Conservation (phyloP, 257 asterid species). For the Solanum piurae region DNA sequence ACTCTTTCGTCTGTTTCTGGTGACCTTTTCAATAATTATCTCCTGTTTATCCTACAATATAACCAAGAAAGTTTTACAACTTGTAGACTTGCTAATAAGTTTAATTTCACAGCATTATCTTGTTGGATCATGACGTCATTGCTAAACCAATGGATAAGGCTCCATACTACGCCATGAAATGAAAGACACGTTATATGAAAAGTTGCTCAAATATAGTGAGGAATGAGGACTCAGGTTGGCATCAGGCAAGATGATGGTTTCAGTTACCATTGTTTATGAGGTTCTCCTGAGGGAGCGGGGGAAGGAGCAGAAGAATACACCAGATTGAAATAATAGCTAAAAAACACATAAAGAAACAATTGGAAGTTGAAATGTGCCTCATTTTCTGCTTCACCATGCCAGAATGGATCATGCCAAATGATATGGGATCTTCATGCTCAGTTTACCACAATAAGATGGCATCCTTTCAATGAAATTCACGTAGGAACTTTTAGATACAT, state of each 20-base stretch:
- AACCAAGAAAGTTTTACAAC: not conserved
- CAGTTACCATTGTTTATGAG: not conserved
- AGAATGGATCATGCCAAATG: not conserved
- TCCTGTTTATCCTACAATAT: slow-evolving; percentile 76
- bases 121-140: not conserved
- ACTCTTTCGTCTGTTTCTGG: slow-evolving; percentile 89
- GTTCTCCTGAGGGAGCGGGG: not conserved
- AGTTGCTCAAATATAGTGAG: not conserved
- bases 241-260: not conserved
- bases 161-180: not conserved
- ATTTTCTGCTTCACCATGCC: not conserved
- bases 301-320: not conserved
- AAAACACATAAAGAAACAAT: not conserved
- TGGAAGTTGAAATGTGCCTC: not conserved
- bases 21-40: slow-evolving; percentile 84
- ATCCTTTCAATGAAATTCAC: not conserved
- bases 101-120: not conserved
- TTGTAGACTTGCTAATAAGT: not conserved
- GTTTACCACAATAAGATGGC: not conserved
- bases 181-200: not conserved
- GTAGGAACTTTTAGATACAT: not conserved
- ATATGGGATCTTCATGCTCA: not conserved
- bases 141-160: not conserved
- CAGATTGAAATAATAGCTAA: not conserved
- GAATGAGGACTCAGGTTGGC: not conserved